Evolutionary conservation across 2,329 filamentous ascomycete species (phyloP), one percentile per base, ranked within the genome.

Genomic region (Meredithiella fracta): DNA sequence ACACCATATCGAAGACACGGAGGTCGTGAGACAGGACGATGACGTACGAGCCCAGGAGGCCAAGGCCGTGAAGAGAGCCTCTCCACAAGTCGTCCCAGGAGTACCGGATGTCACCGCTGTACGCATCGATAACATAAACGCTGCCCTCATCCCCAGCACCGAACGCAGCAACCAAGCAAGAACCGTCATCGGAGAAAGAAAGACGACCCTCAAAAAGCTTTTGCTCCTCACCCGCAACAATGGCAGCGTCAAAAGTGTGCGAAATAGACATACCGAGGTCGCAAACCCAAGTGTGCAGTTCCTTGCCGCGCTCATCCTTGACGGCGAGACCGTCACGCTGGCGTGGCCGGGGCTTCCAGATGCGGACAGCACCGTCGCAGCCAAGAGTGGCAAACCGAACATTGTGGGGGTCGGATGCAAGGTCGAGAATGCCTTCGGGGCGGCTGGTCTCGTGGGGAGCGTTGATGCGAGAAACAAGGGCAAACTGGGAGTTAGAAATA

Each of bases 331-430:
- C 86, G 62, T 86, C 79, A 51, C 81, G 78, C 60, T 80, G 76
- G 49, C 85, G 78, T 4, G 77, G 74, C 66, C 79, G 85, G 9
- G 86, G 80, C n/a, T 77, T 78, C 92, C 92, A 98, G 51, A 92
- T 72, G 40, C 86, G 81, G 38, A 94, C 78, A 22, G 79, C 70
- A 9, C 82, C 82, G 65, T 98, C 91, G 56, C 83, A 79, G 37
- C 91, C 92, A 40, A 95, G 74, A 1, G 90, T 94, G 7, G 86
- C 86, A 66, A 97, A 96, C 50, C 83, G 80, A 51, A 78, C 71
- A 6, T 76, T 75, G 2, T 71, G 74, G 2, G 86, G 85, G 60
- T 90, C 82, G 15, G 84, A 76, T 2, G 79, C 79, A 4, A 97
- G 72, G 61, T 83, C 84, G 31, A 95, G 76, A 1, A 97, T 76